Evolutionary conservation across 2,329 filamentous ascomycete genomes (phyloP).

Genomic region (Onygenales sp.): DNA sequence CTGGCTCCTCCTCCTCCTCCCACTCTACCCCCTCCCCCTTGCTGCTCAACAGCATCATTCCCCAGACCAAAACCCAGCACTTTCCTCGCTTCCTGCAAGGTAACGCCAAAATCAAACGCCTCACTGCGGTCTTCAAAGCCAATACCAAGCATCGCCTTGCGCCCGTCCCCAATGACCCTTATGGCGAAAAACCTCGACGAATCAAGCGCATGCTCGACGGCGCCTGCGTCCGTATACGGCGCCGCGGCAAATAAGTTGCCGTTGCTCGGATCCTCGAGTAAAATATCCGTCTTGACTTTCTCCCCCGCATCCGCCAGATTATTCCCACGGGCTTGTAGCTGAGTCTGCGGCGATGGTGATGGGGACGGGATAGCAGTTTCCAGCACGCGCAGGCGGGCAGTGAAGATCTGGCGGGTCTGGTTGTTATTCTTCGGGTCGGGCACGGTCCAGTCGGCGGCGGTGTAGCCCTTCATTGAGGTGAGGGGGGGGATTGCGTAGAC

Average conservation of each 20-base stretch:
- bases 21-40: constrained; percentile 3
- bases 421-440: constrained; percentile 43
- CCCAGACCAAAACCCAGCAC: constrained; percentile 52
- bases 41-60: constrained; percentile 10
- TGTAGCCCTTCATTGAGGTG: constrained; percentile 68
- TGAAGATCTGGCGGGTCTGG: constrained; percentile 69
- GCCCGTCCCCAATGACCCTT: constrained; percentile 65
- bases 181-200: constrained; percentile 78
- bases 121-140: constrained; percentile 81
- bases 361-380: constrained; percentile 54
- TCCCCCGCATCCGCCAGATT: constrained; percentile 31
- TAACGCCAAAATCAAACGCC: constrained; percentile 76
- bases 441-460: constrained; percentile 66
- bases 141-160: constrained; percentile 71
- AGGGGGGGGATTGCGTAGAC: constrained; percentile 82
- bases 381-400: constrained; percentile 67
- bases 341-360: constrained; percentile 11
- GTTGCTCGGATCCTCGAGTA: constrained; percentile 65
- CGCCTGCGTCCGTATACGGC: constrained; percentile 57
- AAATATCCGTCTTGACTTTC: constrained; percentile 60
- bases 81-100: constrained; percentile 68
- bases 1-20: constrained; percentile 15
- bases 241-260: constrained; percentile 76
- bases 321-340: constrained; percentile 4
- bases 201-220: constrained; percentile 70